Conservation (phyloP, 1,139 yeast genomes). For the Blastobotrys arbuscula region DNA sequence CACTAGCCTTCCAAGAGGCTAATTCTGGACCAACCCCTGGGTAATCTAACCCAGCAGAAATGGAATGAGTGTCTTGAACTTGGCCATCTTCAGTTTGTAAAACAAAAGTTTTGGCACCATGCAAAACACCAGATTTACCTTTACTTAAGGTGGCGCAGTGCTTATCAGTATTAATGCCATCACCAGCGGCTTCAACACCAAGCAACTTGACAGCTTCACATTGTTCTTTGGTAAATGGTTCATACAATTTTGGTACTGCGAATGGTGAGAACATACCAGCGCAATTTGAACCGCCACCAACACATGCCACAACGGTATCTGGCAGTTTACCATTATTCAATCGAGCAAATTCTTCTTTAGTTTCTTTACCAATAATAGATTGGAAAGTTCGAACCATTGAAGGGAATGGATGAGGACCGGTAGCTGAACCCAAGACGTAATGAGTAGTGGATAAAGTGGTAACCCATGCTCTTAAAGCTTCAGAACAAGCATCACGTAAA, state of each 20-base stretch:
- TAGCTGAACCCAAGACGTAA: slow-evolving; percentile 95
- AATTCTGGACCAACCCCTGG: slow-evolving; percentile 99
- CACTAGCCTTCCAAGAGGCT: slow-evolving; percentile 90
- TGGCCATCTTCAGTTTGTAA: slow-evolving; percentile 91
- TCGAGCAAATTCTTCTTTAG: slow-evolving; percentile 80
- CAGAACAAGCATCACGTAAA: slow-evolving; percentile 94
- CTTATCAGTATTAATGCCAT: slow-evolving; percentile 77
- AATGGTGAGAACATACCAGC: slow-evolving; percentile 95
- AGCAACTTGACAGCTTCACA: slow-evolving; percentile 70
- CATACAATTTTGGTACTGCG: slow-evolving; percentile 52
- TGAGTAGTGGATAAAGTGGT: slow-evolving; percentile 80
- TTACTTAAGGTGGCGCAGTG: slow-evolving; percentile 93
- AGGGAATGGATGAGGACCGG: slow-evolving; percentile 99
- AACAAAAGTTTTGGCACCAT: slow-evolving; percentile 92
- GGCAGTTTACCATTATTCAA: slow-evolving; percentile 80
- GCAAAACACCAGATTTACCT: slow-evolving; percentile 96
- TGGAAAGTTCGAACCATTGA: slow-evolving; percentile 97
- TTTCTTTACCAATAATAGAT: slow-evolving; percentile 91
- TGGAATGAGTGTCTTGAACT: slow-evolving; percentile 95
- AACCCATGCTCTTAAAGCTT: slow-evolving; percentile 96
- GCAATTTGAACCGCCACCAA: slow-evolving; percentile 98
- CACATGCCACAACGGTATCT: slow-evolving; percentile 94
- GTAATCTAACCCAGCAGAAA: slow-evolving; percentile 96
- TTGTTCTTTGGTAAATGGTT: slow-evolving; percentile 50
- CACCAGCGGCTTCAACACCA: slow-evolving; percentile 99